These are phyloP conservation scores for Puya raimondii DNA, from an alignment of 176 grass and related monocot species.

Conservation along the genomic window DNA sequence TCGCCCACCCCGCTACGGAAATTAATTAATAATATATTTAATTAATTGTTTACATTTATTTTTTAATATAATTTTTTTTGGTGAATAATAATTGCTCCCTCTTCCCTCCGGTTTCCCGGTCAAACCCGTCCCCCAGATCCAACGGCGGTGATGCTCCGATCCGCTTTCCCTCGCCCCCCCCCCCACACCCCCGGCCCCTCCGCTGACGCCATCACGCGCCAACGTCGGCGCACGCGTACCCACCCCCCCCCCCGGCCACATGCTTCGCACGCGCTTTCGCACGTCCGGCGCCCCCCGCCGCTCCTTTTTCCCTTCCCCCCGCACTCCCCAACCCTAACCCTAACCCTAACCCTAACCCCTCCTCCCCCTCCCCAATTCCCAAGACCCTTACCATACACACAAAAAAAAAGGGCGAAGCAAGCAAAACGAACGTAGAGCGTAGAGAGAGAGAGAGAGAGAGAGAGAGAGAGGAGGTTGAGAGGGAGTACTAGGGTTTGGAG, in stretches of 20 bases:
- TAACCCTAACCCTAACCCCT: constrained; percentile 25
- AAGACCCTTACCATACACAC: background rate
- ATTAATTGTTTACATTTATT: too few relatives aligned
- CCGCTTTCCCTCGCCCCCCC: constrained; percentile 17
- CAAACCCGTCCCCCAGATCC: constrained; percentile 42
- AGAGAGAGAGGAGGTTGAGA: constrained; percentile 17
- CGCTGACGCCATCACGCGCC: constrained; percentile 34
- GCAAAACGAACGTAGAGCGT: background rate
- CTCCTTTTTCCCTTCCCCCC: constrained; percentile 35
- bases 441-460: constrained; percentile 27
- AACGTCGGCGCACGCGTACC: constrained; percentile 38
- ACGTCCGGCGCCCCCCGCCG: constrained; percentile 16
- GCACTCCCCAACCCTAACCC: constrained; percentile 38
- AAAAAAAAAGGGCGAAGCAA: too few relatives aligned
- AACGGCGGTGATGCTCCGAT: constrained; percentile 73
- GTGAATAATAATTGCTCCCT: background rate
- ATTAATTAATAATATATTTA: too few relatives aligned
- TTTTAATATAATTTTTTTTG: background rate
- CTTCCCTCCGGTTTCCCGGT: constrained; percentile 52
- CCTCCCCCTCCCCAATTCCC: constrained; percentile 12
- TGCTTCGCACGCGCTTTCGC: constrained; percentile 17
- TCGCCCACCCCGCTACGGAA: too few relatives aligned
- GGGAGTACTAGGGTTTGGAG: constrained; percentile 8
- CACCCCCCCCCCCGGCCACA: constrained; percentile 3
- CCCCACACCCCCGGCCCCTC: constrained; percentile 3